Conservation (phyloP, 148 eudicot genomes). For the Heliosperma pusillum region DNA sequence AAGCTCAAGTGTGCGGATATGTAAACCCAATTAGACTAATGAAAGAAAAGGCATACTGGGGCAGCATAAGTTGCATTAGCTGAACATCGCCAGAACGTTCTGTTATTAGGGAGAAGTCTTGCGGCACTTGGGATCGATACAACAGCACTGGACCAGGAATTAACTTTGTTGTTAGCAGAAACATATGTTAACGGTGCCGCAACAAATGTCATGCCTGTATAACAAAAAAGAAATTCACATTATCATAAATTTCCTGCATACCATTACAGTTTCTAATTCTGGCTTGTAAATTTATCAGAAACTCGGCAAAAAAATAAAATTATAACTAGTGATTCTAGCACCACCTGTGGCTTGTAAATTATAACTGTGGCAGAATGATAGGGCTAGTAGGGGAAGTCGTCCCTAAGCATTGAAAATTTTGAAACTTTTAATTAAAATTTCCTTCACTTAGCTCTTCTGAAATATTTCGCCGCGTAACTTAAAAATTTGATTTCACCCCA, state of each 20-base stretch:
- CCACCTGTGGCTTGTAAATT: no score
- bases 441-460: background rate
- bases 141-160: constrained; percentile 5
- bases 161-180: constrained; percentile 11
- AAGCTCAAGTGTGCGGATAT: constrained; percentile 9
- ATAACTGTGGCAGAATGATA: no score
- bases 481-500: background rate
- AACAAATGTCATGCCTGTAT: constrained; percentile 40
- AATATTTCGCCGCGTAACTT: background rate
- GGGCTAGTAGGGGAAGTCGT: no score
- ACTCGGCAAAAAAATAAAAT: background rate
- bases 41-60: constrained; percentile 21
- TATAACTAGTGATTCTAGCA: background rate
- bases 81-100: constrained; percentile 25
- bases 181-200: constrained; percentile 23
- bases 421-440: no score
- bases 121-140: constrained; percentile 12
- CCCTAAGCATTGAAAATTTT: no score
- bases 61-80: constrained; percentile 22
- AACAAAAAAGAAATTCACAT: constrained; percentile 13
- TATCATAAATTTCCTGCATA: background rate
- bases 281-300: background rate
- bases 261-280: background rate
- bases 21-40: background rate
- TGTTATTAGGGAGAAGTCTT: constrained; percentile 15